Percentiles rank a stretch among this genome's conserved stretches.
Evolutionary conservation across 2,329 filamentous ascomycete species (phyloP).

Genomic region (Trichoderma sp.): DNA sequence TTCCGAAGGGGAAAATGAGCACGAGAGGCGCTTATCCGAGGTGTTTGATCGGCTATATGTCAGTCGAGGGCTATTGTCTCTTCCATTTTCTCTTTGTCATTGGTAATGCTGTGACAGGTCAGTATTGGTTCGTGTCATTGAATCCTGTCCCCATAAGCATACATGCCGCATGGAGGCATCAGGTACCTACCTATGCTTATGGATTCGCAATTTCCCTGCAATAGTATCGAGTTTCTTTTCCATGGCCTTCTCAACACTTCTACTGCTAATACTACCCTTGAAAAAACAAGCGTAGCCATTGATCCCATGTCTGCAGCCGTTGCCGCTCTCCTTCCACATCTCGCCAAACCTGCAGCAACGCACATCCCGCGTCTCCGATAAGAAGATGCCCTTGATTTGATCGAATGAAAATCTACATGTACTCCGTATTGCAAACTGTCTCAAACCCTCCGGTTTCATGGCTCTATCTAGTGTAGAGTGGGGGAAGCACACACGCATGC

Average conservation of each 20-base stretch:
- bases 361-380: background rate
- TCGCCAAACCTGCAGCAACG: background rate
- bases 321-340: conserved; percentile 5
- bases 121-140: background rate
- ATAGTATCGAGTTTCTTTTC: background rate
- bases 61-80: background rate
- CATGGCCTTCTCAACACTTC: background rate
- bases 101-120: background rate
- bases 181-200: background rate
- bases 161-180: background rate
- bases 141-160: background rate
- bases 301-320: background rate
- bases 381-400: background rate
- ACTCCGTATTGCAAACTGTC: background rate
- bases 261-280: background rate
- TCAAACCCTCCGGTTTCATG: background rate
- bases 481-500: background rate
- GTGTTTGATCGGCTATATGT: background rate
- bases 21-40: background rate
- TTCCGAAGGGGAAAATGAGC: background rate
- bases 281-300: background rate
- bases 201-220: background rate
- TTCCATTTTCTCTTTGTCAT: background rate
- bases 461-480: background rate
- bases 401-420: background rate